A percentile compares a stretch with the other conserved stretches of the same genome.
These are phyloP conservation scores for Podospora sp. DNA, from an alignment of 495 filamentous ascomycete species.

Conservation along the genomic window DNA sequence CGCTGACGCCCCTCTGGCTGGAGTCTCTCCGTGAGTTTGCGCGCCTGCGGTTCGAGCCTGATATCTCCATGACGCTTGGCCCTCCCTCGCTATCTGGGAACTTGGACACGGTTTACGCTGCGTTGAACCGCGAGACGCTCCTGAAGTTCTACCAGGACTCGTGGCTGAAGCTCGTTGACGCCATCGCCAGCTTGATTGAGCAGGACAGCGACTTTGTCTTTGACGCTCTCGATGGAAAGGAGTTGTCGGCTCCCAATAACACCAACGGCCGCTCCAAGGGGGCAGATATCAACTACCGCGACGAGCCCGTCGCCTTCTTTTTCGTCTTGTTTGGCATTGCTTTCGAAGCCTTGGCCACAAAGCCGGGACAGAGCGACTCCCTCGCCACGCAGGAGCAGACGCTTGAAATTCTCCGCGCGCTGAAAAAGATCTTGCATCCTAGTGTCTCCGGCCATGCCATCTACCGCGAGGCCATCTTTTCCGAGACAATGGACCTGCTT, in stretches of 20 bases:
- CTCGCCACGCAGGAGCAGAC: constrained; percentile 77
- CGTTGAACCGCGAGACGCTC: constrained; percentile 89
- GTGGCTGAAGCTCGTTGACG: constrained; percentile 95
- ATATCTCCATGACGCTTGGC: constrained; percentile 86
- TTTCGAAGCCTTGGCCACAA: constrained; percentile 88
- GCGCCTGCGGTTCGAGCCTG: constrained; percentile 89
- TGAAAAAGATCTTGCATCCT: constrained; percentile 93
- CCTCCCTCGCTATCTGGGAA: constrained; percentile 73
- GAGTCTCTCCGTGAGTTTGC: constrained; percentile 93
- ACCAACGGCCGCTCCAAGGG: constrained; percentile 55
- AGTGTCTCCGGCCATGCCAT: constrained; percentile 96
- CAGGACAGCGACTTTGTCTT: constrained; percentile 98
- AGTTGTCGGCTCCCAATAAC: constrained; percentile 51
- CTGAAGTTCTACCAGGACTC: constrained; percentile 97
- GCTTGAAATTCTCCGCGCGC: constrained; percentile 82
- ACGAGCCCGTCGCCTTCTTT: constrained; percentile 98
- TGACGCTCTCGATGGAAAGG: constrained; percentile 90
- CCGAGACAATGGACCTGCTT: constrained; percentile 94
- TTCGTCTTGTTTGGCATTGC: constrained; percentile 97
- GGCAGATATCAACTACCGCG: constrained; percentile 91
- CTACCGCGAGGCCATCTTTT: constrained; percentile 93
- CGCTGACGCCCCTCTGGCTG: constrained; percentile 89
- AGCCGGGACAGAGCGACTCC: constrained; percentile 67
- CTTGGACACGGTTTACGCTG: constrained; percentile 88
- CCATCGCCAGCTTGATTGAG: constrained; percentile 95